Percentiles rank a stretch among this genome's conserved stretches.
These are phyloP conservation scores for Stenocarpella maydis DNA, from an alignment of 2,329 filamentous ascomycete genomes.

Conservation along the genomic window DNA sequence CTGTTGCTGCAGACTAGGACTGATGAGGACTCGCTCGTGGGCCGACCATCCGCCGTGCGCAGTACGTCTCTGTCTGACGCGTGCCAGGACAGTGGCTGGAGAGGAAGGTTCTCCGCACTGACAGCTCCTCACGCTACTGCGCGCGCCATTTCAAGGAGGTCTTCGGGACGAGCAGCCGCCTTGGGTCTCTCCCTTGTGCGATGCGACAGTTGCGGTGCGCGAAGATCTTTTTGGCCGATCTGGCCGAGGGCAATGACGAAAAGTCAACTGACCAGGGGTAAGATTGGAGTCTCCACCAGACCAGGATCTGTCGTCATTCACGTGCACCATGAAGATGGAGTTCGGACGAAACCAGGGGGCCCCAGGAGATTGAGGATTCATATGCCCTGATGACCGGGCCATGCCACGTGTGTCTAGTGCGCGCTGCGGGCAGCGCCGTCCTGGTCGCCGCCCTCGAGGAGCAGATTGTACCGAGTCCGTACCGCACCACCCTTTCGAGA, in stretches of 20 bases:
- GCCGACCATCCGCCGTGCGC: background rate
- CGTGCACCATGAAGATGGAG: constrained; percentile 21
- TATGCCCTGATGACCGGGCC: constrained; percentile 29
- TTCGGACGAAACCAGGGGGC: constrained; percentile 24
- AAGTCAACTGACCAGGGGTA: constrained; percentile 16
- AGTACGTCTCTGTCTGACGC: background rate
- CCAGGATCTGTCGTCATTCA: constrained; percentile 29
- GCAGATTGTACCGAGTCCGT: constrained; percentile 13
- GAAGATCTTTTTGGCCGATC: constrained; percentile 26
- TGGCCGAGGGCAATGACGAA: constrained; percentile 23
- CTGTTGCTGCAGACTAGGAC: background rate
- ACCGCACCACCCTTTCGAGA: background rate
- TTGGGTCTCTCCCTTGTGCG: constrained; percentile 10
- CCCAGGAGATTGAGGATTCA: constrained; percentile 21
- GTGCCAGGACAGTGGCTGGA: background rate
- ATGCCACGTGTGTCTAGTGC: constrained; percentile 31
- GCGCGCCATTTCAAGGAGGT: constrained; percentile 1
- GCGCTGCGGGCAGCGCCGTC: constrained; percentile 24
- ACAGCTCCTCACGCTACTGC: background rate
- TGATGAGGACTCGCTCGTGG: background rate
- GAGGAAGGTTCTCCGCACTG: background rate
- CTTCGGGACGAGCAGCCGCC: constrained; percentile 14
- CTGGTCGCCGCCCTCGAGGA: constrained; percentile 7
- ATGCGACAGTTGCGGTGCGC: constrained; percentile 22
- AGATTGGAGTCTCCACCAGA: constrained; percentile 23